Evolutionary conservation across 1,284 basidiomycete species (phyloP).

Genomic region (Ustanciosporium gigantosporum): DNA sequence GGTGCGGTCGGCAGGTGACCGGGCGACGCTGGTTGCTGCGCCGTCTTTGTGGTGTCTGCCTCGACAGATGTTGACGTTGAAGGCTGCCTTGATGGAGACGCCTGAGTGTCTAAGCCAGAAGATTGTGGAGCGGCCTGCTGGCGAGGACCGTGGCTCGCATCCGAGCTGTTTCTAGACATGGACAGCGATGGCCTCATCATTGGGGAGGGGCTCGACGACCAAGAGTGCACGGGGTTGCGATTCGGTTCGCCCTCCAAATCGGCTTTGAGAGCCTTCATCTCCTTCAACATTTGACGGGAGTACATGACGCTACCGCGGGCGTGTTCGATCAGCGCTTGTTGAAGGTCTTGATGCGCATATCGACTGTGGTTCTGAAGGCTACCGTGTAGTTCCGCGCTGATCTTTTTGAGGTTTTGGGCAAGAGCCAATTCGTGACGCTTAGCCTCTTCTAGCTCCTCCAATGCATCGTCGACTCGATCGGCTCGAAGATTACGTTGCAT

Average conservation of each 20-base stretch:
- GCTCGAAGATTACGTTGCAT: constrained; percentile 27
- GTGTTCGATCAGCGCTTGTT: constrained; percentile 43
- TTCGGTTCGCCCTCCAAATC: constrained; percentile 12
- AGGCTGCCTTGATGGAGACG: too few relatives aligned
- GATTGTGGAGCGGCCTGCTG: too few relatives aligned
- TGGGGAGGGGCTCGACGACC: too few relatives aligned
- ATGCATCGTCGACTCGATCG: constrained; percentile 47
- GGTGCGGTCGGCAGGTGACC: too few relatives aligned
- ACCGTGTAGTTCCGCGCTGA: constrained; percentile 36
- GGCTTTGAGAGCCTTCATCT: constrained; percentile 28
- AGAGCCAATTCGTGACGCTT: constrained; percentile 42
- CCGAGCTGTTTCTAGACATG: too few relatives aligned
- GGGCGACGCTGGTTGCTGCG: too few relatives aligned
- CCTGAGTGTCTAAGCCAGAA: too few relatives aligned
- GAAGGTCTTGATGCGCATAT: constrained; percentile 52
- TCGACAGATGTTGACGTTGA: too few relatives aligned
- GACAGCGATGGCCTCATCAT: too few relatives aligned
- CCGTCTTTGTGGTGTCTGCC: too few relatives aligned
- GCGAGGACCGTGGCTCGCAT: too few relatives aligned
- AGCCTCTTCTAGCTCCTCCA: constrained; percentile 51
- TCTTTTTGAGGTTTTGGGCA: constrained; percentile 31
- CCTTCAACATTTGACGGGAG: constrained; percentile 18
- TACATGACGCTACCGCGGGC: constrained; percentile 43
- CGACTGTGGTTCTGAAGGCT: constrained; percentile 49
- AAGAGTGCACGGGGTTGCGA: too few relatives aligned